Evolutionary conservation across 23 red algal genomes (phyloP).

Genomic region (Gracilariopsis chorda): DNA sequence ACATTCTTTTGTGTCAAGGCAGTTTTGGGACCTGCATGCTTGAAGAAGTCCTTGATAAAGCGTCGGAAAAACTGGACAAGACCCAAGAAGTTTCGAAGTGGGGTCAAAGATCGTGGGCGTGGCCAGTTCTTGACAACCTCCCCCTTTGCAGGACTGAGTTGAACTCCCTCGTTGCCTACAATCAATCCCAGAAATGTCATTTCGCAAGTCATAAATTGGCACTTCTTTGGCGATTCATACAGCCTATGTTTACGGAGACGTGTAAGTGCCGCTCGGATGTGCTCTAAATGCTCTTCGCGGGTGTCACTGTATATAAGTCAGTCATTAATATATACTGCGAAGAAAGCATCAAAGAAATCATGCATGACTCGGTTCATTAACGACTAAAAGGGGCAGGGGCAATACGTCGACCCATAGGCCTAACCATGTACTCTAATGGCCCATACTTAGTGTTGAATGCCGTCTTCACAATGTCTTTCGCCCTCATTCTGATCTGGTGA

Average conservation of each 20-base stretch:
- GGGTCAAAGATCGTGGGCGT: background rate
- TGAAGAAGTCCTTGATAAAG: background rate
- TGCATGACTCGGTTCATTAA: slow-evolving; percentile 23
- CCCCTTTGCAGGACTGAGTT: background rate
- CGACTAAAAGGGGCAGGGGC: background rate
- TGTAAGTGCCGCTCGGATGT: background rate
- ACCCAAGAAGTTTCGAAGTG: background rate
- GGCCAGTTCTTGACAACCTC: background rate
- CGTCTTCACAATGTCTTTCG: slow-evolving; percentile 4
- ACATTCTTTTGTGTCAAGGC: background rate
- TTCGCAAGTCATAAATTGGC: background rate
- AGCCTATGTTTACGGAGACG: background rate
- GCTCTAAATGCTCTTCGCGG: background rate
- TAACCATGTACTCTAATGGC: background rate
- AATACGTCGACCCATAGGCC: background rate
- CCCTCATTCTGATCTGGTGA: background rate
- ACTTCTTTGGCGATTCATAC: background rate
- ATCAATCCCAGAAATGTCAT: background rate
- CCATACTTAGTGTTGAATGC: slow-evolving; percentile 24
- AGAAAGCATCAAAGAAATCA: background rate
- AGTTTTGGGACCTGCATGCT: background rate
- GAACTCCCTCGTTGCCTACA: background rate
- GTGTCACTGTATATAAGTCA: background rate
- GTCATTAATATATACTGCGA: background rate
- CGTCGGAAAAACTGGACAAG: background rate